These are phyloP conservation scores for Gardenia jasminoides DNA, from an alignment of 257 asterid species.

Conservation along the genomic window DNA sequence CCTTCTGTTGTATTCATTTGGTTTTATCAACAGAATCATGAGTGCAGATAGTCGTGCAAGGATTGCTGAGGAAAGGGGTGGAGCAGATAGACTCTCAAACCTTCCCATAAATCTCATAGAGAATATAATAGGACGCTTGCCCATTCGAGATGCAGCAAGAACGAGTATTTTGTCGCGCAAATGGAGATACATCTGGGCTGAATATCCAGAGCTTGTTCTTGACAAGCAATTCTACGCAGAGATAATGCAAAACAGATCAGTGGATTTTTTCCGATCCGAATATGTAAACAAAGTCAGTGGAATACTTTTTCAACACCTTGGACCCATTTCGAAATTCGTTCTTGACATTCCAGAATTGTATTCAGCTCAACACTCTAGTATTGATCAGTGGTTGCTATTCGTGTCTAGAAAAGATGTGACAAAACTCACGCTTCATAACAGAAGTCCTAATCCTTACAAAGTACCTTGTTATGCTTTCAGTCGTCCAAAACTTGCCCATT, in stretches of 20 bases:
- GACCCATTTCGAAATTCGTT: too few relatives aligned
- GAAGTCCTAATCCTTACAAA: background rate
- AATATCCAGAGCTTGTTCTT: background rate
- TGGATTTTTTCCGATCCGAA: too few relatives aligned
- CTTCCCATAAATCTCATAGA: slow-evolving; percentile 22
- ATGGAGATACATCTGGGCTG: slow-evolving; percentile 28
- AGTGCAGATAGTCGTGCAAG: background rate
- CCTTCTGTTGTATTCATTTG: background rate
- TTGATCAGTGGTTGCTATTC: too few relatives aligned
- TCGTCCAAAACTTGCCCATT: background rate
- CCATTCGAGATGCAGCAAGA: slow-evolving; percentile 24
- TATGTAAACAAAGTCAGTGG: background rate
- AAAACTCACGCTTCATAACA: background rate
- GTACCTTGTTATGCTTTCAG: background rate
- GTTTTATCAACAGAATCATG: background rate
- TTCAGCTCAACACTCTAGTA: too few relatives aligned
- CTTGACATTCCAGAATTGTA: too few relatives aligned
- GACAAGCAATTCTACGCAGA: background rate
- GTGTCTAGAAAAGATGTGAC: too few relatives aligned
- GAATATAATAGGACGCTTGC: background rate
- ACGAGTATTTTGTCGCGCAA: slow-evolving; percentile 21
- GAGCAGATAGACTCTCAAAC: slow-evolving; percentile 15
- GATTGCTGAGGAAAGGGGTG: background rate
- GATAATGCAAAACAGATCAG: background rate
- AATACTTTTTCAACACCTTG: too few relatives aligned